Conservation (phyloP, 225 moss, liverwort and hornwort species). For the Takakia lepidozioides region DNA sequence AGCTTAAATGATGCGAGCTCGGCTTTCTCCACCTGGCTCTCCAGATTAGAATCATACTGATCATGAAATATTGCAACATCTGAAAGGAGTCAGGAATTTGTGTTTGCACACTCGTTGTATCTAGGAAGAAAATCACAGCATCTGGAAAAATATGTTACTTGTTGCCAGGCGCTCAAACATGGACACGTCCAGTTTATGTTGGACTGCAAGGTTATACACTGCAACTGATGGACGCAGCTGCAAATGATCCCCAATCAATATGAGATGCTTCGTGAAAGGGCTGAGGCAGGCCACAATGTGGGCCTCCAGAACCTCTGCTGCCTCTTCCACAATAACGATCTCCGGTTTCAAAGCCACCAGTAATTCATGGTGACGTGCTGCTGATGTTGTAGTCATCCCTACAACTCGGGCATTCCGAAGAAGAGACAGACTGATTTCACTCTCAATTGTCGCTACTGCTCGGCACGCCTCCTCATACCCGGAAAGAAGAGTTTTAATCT, state of each 20-base stretch:
- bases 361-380: conserved; percentile 18
- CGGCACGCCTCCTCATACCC: conserved; percentile 24
- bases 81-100: too few species aligned
- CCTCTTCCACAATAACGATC: conserved; percentile 47
- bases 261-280: conserved; percentile 25
- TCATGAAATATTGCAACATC: too few species aligned
- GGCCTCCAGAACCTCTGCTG: conserved; percentile 40
- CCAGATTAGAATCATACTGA: too few species aligned
- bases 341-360: conserved; percentile 31
- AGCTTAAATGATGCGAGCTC: too few species aligned
- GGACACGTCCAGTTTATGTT: conserved; percentile 37
- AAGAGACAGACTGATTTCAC: conserved; percentile 20
- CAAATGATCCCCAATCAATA: conserved; percentile 44
- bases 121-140: too few species aligned
- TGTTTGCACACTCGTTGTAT: too few species aligned
- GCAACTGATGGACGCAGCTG: conserved; percentile 39
- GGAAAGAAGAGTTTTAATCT: conserved; percentile 1
- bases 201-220: conserved; percentile 10
- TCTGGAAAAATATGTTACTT: conserved; percentile 1
- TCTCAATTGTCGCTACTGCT: conserved; percentile 6
- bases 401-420: conserved; percentile 30
- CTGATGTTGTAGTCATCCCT: conserved; percentile 41
- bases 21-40: too few species aligned
- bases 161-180: conserved; percentile 41
- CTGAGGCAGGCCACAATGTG: conserved; percentile 27